These are phyloP conservation scores for Lophiotrema nucula DNA, from an alignment of 495 filamentous ascomycete genomes.

Conservation along the genomic window DNA sequence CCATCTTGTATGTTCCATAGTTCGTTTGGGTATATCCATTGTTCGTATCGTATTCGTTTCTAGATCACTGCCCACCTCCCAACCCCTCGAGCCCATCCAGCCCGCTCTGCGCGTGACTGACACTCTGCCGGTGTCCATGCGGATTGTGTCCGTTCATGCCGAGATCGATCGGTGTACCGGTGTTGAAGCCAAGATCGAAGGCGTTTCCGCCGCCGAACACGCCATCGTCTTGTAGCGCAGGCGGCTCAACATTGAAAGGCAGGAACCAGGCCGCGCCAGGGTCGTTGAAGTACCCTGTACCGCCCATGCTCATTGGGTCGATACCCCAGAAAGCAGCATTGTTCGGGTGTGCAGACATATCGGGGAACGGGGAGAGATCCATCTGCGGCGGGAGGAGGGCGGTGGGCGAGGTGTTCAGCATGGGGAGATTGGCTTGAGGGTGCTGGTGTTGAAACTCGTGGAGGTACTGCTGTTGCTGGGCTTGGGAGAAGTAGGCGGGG, in stretches of 20 bases:
- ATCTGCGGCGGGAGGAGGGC: slow-evolving; percentile 35
- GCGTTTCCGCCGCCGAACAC: slow-evolving; percentile 27
- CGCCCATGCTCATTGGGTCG: slow-evolving; percentile 22
- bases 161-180: not conserved
- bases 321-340: slow-evolving; percentile 26
- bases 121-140: slow-evolving; percentile 3
- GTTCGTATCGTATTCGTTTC: not conserved
- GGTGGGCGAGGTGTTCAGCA: slow-evolving; percentile 26
- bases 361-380: slow-evolving; percentile 31
- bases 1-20: too few species aligned
- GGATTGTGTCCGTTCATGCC: not conserved
- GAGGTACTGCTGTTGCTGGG: slow-evolving; percentile 8
- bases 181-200: not conserved
- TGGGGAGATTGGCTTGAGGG: slow-evolving; percentile 17
- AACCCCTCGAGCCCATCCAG: not conserved
- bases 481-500: slow-evolving; percentile 28
- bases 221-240: slow-evolving; percentile 55
- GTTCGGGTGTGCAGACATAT: slow-evolving; percentile 11
- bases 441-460: slow-evolving; percentile 23
- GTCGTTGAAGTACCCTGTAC: slow-evolving; percentile 25
- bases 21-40: too few species aligned
- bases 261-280: slow-evolving; percentile 85
- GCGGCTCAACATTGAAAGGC: slow-evolving; percentile 88
- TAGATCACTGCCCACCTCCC: slow-evolving; percentile 1
- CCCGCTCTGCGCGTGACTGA: not conserved